A percentile compares a stretch with the other conserved stretches of the same genome.
Conservation (phyloP, 2,329 filamentous ascomycete species). For the Orbilia ellipsospora region DNA sequence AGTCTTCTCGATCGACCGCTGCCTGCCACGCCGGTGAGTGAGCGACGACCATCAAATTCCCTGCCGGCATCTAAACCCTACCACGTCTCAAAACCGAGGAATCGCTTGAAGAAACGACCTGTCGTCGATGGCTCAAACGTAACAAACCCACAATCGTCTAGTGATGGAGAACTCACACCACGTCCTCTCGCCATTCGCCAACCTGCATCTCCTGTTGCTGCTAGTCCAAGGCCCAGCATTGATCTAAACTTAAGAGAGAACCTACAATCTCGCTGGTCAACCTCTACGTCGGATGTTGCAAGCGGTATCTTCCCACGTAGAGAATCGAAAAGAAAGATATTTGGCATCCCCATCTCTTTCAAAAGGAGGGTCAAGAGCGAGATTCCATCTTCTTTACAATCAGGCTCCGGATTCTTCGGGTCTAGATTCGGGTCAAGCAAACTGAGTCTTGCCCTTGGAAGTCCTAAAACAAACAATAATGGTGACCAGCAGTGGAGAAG, state of each 20-base stretch:
- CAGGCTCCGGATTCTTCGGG: constrained; percentile 47
- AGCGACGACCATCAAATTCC: constrained; percentile 3
- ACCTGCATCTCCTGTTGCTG: not conserved
- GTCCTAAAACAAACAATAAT: constrained; percentile 6
- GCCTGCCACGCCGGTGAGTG: constrained; percentile 25
- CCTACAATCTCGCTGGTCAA: constrained; percentile 43
- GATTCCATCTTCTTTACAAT: constrained; percentile 19
- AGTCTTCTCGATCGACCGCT: constrained; percentile 14
- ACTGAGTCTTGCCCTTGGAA: constrained; percentile 14
- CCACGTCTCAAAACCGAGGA: constrained; percentile 21
- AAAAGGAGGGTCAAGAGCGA: constrained; percentile 42
- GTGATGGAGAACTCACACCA: constrained; percentile 28
- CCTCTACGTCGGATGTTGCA: constrained; percentile 39
- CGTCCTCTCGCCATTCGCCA: constrained; percentile 21
- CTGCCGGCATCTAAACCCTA: constrained; percentile 14
- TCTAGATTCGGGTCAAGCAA: constrained; percentile 27
- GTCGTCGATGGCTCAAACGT: not conserved
- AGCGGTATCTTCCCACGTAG: constrained; percentile 23
- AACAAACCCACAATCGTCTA: not conserved
- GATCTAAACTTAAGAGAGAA: constrained; percentile 22
- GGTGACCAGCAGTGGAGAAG: constrained; percentile 30
- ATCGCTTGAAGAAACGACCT: constrained; percentile 34
- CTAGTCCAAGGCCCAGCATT: constrained; percentile 1
- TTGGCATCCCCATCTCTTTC: constrained; percentile 36
- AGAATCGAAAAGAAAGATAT: constrained; percentile 40